Conservation (phyloP, 441 rosid species). For the Mallotus japonicus region DNA sequence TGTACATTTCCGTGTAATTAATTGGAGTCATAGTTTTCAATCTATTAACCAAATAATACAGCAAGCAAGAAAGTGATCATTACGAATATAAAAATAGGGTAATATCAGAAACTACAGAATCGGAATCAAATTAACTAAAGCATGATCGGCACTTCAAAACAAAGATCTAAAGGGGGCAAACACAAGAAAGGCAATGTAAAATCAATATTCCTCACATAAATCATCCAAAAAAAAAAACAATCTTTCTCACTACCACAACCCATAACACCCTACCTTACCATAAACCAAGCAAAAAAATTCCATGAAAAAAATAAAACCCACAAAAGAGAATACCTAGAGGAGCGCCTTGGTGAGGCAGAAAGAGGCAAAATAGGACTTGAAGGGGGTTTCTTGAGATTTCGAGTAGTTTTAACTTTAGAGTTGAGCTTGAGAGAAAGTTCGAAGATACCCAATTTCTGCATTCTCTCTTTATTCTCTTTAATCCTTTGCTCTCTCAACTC, state of each 20-base stretch:
- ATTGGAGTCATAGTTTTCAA: conserved; percentile 57
- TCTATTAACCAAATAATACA: conserved; percentile 31
- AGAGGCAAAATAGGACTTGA: conserved; percentile 20
- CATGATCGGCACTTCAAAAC: too few relatives aligned
- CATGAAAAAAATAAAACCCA: background rate
- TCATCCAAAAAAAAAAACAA: too few relatives aligned
- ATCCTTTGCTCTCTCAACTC: conserved; percentile 62
- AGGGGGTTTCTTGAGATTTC: background rate
- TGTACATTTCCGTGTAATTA: conserved; percentile 36
- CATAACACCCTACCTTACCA: too few relatives aligned
- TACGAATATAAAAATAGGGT: background rate
- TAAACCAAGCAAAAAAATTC: too few relatives aligned
- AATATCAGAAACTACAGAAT: background rate
- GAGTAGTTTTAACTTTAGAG: conserved; percentile 8
- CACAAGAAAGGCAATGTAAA: background rate
- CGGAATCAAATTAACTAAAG: background rate
- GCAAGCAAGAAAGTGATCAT: background rate
- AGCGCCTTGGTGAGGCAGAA: conserved; percentile 41
- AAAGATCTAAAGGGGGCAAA: too few relatives aligned
- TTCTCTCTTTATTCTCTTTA: conserved; percentile 61
- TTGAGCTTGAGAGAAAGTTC: conserved; percentile 50
- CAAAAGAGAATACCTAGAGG: conserved; percentile 45
- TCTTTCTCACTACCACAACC: too few relatives aligned
- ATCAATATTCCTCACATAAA: too few relatives aligned
- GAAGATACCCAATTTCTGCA: conserved; percentile 64